Base-by-base conservation (phyloP, 257 asterid genomes). In the Schizonepeta tenuifolia region DNA sequence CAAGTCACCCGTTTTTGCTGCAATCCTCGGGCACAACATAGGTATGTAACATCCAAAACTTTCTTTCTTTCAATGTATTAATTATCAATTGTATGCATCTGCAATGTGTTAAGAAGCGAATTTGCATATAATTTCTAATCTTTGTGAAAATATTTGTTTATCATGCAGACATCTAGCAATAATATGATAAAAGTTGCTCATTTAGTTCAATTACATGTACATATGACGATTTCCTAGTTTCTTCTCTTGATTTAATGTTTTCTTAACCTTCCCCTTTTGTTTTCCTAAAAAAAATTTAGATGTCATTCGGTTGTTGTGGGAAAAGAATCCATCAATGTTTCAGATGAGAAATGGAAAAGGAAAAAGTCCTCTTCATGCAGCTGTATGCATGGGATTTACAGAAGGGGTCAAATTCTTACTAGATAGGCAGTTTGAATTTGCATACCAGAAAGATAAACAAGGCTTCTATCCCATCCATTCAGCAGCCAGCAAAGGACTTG, bases 1-100 rank as follows among this genome's bases (percentile, higher is more conserved):
- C 69, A 79, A 79, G 67, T 80, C 87, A 18, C 87, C 87, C 1
- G 78, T 81, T 58, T 78, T 71, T 15, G 87, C 82, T 17, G 87
- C 87, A 0, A 72, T 83, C 24, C 71, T 58, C 9, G 71, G 74
- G 2, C 75, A 65, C 53, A 77, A 80, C 79, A 64, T 67, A n/a
- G 83, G 85, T 80, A 75, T 15, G 17, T 46, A 54, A 49, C 71
- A n/a, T 55, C 51, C 36, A 33, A 22, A 44, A 13, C 10, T 58
- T 50, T 66, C 15, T 50, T 54, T n/a, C 0, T 40, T 67, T 63
- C 15, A 35, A 22, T 21, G 38, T 21, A 15, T 55, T 15, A 47
- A 47, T 21, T 58, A 41, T 2, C 21, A 57, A 14, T 17, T 9
- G 5, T 40, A 69, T 53, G 56, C 46, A 57, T 41, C 47, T 15